These are phyloP conservation scores for Chiua virens DNA, from an alignment of 768 basidiomycete genomes.

Conservation along the genomic window DNA sequence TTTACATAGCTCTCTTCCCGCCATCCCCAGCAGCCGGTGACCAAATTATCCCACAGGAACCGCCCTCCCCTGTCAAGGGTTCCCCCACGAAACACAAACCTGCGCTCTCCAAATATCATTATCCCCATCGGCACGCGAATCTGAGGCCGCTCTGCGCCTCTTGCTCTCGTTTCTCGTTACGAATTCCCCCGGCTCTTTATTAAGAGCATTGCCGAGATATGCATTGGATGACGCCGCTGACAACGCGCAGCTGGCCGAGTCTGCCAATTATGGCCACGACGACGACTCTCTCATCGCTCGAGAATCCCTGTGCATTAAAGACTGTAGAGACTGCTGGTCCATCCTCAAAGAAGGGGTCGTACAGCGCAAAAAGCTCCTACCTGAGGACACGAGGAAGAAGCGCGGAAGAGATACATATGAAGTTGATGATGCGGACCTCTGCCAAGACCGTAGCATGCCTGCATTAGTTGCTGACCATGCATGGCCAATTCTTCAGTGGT, in stretches of 20 bases:
- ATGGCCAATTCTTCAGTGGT: constrained; percentile 73
- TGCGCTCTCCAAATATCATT: constrained; percentile 40
- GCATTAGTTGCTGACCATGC: constrained; percentile 55
- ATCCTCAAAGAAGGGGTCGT: constrained; percentile 57
- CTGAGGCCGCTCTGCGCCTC: constrained; percentile 51
- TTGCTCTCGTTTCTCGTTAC: constrained; percentile 56
- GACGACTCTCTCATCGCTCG: constrained; percentile 59
- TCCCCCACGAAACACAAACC: constrained; percentile 53
- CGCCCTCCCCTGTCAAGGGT: constrained; percentile 34
- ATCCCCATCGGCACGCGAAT: constrained; percentile 45
- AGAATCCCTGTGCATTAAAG: constrained; percentile 52
- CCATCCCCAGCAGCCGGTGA: constrained; percentile 27
- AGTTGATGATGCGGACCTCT: constrained; percentile 26
- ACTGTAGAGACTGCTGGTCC: constrained; percentile 60
- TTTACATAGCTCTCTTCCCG: constrained; percentile 71
- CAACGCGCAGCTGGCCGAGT: background rate
- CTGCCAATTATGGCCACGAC: constrained; percentile 33
- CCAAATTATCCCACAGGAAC: constrained; percentile 19
- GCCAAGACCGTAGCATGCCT: constrained; percentile 14
- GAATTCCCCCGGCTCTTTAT: constrained; percentile 53
- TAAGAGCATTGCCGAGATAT: constrained; percentile 56
- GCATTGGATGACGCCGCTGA: constrained; percentile 20
- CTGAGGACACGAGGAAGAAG: constrained; percentile 29
- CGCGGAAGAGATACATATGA: constrained; percentile 30
- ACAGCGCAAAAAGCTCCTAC: constrained; percentile 30